Base-by-base conservation (phyloP, 2,329 filamentous ascomycete species). In the Ceratocystis albifundus region DNA sequence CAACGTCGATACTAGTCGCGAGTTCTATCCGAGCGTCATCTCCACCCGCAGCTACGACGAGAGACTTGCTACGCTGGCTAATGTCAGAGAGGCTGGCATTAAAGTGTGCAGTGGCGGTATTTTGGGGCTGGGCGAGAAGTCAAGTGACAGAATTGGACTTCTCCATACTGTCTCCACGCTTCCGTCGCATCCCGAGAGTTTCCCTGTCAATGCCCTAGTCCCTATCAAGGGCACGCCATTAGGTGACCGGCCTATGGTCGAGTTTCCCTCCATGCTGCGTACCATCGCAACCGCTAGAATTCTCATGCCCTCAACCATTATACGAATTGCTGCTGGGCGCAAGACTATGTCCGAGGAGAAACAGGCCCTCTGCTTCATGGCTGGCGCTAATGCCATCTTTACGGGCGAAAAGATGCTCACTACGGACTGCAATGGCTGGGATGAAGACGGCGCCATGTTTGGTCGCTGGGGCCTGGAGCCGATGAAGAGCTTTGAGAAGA, bases 401-500 rank as follows among this genome's bases (percentile, higher is more conserved):
- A 96, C 91, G 0, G 91, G 91, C 7, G 91, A 96, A 78, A 96
- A 93, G 81, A 96, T 96, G 91, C 75, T 96, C 76, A 96, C 91
- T 3, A 96, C 91, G 0, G 89, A 91, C 67, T 95, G 90, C 74
- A 92, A 90, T 71, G 89, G 90, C 36, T 96, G 89, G 89, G 90
- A 94, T 69, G 89, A 95, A 76, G 91, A 96, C 72, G 86, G 84
- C 69, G 85, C 79, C 53, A 89, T 96, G 85, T 95, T 96, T 77
- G 83, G 86, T 1, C 82, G 84, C 64, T 96, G 90, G 88, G 91
- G 91, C 0, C 77, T 94, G 67, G 80, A 84, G 72, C 88, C 90
- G 0, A 96, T 96, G 90, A 78, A 79, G 75, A 80, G 76, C 72
- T 79, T 78, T 66, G 70, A 76, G 67, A 77, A 76, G 71, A 67